Conservation (phyloP, 352 stramenopile genomes). For the Phytophthora cryptogea region DNA sequence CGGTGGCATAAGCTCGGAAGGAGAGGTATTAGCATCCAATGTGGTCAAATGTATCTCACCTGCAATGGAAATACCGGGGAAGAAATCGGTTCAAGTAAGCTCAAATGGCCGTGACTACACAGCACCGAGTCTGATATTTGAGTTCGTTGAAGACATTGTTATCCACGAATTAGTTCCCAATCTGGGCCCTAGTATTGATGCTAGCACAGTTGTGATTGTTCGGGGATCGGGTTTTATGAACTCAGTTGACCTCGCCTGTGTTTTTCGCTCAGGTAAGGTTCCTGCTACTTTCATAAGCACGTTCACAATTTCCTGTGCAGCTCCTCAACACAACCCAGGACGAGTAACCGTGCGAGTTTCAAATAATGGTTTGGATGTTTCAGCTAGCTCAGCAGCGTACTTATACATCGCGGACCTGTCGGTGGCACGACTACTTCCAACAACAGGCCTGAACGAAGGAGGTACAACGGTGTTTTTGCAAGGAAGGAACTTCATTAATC, state of each 20-base stretch:
- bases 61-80: slow-evolving; percentile 19
- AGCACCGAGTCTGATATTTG: slow-evolving; percentile 41
- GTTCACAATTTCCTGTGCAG: slow-evolving; percentile 56
- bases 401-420: slow-evolving; percentile 87
- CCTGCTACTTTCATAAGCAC: slow-evolving; percentile 55
- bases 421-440: slow-evolving; percentile 77
- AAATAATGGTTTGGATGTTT: slow-evolving; percentile 82
- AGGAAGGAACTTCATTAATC: slow-evolving; percentile 94
- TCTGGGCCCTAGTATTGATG: slow-evolving; percentile 55
- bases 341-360: slow-evolving; percentile 75
- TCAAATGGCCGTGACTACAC: slow-evolving; percentile 66
- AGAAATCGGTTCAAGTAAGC: slow-evolving; percentile 55
- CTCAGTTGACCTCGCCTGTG: slow-evolving; percentile 56
- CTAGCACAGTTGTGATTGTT: slow-evolving; percentile 67
- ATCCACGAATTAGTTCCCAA: slow-evolving; percentile 56
- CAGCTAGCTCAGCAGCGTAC: slow-evolving; percentile 50
- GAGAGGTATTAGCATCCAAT: slow-evolving; percentile 36
- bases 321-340: slow-evolving; percentile 64
- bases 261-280: slow-evolving; percentile 43
- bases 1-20: slow-evolving; percentile 32
- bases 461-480: slow-evolving; percentile 91
- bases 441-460: slow-evolving; percentile 70
- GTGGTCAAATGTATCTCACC: slow-evolving; percentile 61
- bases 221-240: slow-evolving; percentile 68
- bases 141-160: slow-evolving; percentile 48